These are phyloP conservation scores for Phylloporus sp. DNA, from an alignment of 768 basidiomycete species.

Conservation along the genomic window DNA sequence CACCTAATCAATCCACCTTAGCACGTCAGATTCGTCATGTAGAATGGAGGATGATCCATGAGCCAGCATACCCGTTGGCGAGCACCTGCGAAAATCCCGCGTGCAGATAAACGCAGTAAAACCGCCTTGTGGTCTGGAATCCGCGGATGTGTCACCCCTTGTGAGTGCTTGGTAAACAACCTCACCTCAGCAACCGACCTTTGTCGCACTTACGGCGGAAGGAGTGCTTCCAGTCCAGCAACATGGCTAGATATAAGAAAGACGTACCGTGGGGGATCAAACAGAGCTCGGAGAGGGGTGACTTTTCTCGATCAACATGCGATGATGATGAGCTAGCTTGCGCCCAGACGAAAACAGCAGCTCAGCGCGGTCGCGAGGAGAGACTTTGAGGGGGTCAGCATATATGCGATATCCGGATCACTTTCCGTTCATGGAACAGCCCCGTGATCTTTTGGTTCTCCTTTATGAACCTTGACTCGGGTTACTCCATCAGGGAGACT, in stretches of 20 bases:
- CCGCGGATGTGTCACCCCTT: not conserved
- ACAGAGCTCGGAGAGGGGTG: not conserved
- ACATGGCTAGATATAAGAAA: not conserved
- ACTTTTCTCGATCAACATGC: not conserved
- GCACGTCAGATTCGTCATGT: not conserved
- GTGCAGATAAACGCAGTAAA: not conserved
- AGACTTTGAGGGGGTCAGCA: not conserved
- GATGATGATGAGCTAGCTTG: not conserved
- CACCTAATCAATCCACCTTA: not conserved
- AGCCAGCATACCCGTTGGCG: not conserved
- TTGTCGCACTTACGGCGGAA: not conserved
- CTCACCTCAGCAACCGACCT: not conserved
- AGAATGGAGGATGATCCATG: not conserved
- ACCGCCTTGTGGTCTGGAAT: not conserved
- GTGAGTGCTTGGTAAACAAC: not conserved
- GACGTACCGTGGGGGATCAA: not conserved
- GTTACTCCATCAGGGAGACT: not conserved
- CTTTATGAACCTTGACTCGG: not conserved
- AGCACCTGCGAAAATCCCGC: not conserved
- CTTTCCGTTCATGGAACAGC: not conserved
- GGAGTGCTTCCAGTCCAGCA: not conserved
- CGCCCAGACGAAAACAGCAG: not conserved
- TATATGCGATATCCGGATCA: not conserved
- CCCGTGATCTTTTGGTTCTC: not conserved
- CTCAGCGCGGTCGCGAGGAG: not conserved